Evolutionary conservation across 2,329 filamentous ascomycete genomes (phyloP).

Genomic region (Exophiala bonariae): DNA sequence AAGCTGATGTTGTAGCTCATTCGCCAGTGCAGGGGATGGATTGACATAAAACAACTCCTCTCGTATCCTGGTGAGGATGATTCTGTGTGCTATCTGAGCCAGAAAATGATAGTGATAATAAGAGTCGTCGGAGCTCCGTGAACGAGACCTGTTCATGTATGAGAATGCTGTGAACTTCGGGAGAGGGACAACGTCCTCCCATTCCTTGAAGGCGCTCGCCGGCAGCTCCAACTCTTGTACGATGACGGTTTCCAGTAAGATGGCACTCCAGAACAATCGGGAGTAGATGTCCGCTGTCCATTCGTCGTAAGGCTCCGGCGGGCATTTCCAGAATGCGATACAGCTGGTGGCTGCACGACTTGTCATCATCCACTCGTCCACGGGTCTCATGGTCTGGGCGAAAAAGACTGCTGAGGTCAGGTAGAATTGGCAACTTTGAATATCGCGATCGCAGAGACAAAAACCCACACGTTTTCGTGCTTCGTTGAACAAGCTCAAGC

Average conservation of each 20-base stretch:
- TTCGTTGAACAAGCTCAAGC: slow-evolving; percentile 56
- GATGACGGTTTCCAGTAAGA: slow-evolving; percentile 58
- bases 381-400: slow-evolving; percentile 52
- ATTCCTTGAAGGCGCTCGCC: slow-evolving; percentile 50
- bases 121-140: slow-evolving; percentile 49
- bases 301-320: slow-evolving; percentile 46
- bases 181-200: slow-evolving; percentile 54
- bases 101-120: slow-evolving; percentile 60
- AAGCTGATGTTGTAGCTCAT: slow-evolving; percentile 56
- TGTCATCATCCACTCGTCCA: slow-evolving; percentile 56
- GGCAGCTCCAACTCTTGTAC: slow-evolving; percentile 56
- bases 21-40: slow-evolving; percentile 46
- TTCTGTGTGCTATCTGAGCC: slow-evolving; percentile 57
- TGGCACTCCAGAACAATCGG: slow-evolving; percentile 55
- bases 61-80: slow-evolving; percentile 52
- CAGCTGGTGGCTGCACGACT: slow-evolving; percentile 54
- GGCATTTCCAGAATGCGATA: slow-evolving; percentile 35
- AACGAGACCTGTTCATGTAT: slow-evolving; percentile 34
- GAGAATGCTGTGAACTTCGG: slow-evolving; percentile 54
- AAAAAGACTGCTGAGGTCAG: slow-evolving; percentile 55
- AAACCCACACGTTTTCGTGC: slow-evolving; percentile 54
- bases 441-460: slow-evolving; percentile 50
- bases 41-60: slow-evolving; percentile 50
- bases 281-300: slow-evolving; percentile 60
- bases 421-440: slow-evolving; percentile 55